Evolutionary conservation across 2,329 filamentous ascomycete genomes (phyloP).

Genomic region (Hypoxylon sp.): DNA sequence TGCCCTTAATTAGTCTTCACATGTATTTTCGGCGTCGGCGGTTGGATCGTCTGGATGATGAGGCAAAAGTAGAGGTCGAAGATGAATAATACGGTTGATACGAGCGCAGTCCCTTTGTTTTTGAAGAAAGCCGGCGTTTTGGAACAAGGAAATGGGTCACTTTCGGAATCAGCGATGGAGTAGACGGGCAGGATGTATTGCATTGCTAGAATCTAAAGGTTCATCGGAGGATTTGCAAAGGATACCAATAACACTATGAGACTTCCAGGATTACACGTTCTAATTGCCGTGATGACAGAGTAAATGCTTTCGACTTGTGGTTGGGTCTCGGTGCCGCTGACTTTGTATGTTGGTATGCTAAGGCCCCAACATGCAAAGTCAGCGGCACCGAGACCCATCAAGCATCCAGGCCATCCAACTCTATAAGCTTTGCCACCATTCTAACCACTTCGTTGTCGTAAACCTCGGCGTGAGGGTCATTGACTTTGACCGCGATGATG

Average conservation of each 20-base stretch:
- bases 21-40: slow-evolving; percentile 46
- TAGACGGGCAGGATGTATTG: not conserved
- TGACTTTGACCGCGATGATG: slow-evolving; percentile 84
- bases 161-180: not conserved
- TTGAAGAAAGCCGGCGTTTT: slow-evolving; percentile 12
- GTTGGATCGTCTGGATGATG: slow-evolving; percentile 48
- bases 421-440: slow-evolving; percentile 84
- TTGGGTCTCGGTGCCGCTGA: not conserved
- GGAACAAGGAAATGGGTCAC: not conserved
- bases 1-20: slow-evolving; percentile 28
- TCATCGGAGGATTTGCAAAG: not conserved
- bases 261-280: not conserved
- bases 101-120: not conserved
- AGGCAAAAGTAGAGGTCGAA: slow-evolving; percentile 38
- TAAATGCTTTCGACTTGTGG: no score
- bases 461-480: slow-evolving; percentile 76
- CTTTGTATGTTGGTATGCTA: slow-evolving; percentile 2
- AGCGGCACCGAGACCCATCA: slow-evolving; percentile 49
- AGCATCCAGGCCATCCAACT: slow-evolving; percentile 88
- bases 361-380: not conserved
- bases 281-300: no score
- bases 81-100: not conserved
- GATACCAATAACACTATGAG: not conserved
- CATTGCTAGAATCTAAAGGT: not conserved
- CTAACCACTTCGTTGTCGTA: slow-evolving; percentile 77